Evolutionary conservation across 768 basidiomycete genomes (phyloP).

Genomic region (Omphalotus guepiniiformis): DNA sequence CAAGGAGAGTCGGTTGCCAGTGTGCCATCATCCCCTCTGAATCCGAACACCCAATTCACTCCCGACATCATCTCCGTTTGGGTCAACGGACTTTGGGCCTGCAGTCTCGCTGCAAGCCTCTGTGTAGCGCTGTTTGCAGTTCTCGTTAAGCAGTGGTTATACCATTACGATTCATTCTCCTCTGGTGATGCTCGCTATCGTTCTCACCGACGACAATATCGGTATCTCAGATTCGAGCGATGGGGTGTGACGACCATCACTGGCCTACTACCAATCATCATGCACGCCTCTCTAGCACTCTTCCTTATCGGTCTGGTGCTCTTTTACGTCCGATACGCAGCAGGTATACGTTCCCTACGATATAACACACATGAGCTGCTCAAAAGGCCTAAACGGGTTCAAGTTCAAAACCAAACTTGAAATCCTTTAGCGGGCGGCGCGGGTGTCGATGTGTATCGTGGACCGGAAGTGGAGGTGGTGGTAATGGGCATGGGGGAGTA

Average conservation of each 20-base stretch:
- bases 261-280: slow-evolving; percentile 12
- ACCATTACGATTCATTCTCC: not conserved
- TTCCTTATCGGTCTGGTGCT: slow-evolving; percentile 15
- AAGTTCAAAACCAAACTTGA: too few relatives aligned
- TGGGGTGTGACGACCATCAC: slow-evolving; percentile 10
- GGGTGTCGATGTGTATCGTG: too few relatives aligned
- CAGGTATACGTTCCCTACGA: too few relatives aligned
- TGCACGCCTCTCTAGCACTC: slow-evolving; percentile 14
- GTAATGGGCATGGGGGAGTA: too few relatives aligned
- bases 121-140: not conserved
- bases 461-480: too few relatives aligned
- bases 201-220: slow-evolving; percentile 7
- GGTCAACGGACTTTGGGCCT: slow-evolving; percentile 9
- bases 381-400: too few relatives aligned
- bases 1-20: not conserved
- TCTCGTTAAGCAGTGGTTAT: slow-evolving; percentile 9
- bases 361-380: too few relatives aligned
- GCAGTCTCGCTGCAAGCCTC: slow-evolving; percentile 5
- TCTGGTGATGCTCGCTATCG: slow-evolving; percentile 5
- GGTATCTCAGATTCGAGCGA: slow-evolving; percentile 4
- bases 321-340: slow-evolving; percentile 8
- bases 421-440: too few relatives aligned
- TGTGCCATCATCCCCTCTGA: not conserved
- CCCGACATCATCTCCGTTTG: not conserved
- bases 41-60: not conserved